Base-by-base conservation (phyloP, 1,284 basidiomycete genomes). In the Porodaedalea pini region DNA sequence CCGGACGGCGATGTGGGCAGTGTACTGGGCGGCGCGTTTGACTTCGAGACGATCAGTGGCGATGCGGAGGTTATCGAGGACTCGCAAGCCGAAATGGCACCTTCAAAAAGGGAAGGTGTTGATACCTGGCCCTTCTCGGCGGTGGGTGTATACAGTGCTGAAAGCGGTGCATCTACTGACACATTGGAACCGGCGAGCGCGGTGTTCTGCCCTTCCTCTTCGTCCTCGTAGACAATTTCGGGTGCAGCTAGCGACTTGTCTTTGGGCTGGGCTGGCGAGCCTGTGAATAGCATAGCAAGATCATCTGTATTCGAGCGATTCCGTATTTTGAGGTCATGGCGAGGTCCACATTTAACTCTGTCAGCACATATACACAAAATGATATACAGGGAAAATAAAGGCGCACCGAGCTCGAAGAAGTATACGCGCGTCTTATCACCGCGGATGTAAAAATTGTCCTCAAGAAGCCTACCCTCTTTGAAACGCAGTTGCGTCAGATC, bases 361-460 rank as follows among this genome's bases (percentile, higher is more conserved):
- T n/a, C n/a, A n/a, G n/a, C n/a, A n/a, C n/a, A n/a, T n/a, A n/a
- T n/a, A n/a, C n/a, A n/a, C 13, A n/a, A 7, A 31, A 43, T 31
- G n/a, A 21, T 7, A 54, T 10, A 48, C n/a, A 54, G 17, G 56
- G 21, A 23, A 54, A 29, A 2, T 41, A 3, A 25, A 15, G 0
- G 68, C 78, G 45, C 62, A 89, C 92, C 90, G 17, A 89, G 70
- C 61, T 91, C 89, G 66, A 98, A 98, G 70, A 97, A 98, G 71
- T 97, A 98, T 0, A 98, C 95, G 34, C 97, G 78, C 0, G 96
- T 99, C 63, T 95, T 96, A 71, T 99, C 57, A 1, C 96, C 96
- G 48, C 96, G 82, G 51, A 95, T 88, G 67, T 98, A 98, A 62
- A 96, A 91, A 69, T 96, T 95, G 51, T 96, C 93, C 39, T 92